Conservation (phyloP, 257 asterid species). For the Parsonsia alboflavescens region DNA sequence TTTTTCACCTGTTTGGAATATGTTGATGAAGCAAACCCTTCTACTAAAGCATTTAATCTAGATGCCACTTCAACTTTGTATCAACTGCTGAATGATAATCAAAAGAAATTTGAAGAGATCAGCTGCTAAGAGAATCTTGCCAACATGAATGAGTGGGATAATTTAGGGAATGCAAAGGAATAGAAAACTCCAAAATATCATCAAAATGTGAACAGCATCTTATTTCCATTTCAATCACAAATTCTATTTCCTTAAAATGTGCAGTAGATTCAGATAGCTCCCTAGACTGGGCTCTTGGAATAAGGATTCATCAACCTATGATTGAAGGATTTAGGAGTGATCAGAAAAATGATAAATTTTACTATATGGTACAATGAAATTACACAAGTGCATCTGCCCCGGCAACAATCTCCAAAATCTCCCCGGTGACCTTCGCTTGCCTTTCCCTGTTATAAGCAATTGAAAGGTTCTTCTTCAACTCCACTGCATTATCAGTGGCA, state of each 20-base stretch:
- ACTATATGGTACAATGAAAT: background rate
- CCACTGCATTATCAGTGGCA: slow-evolving; percentile 70
- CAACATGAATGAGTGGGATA: background rate
- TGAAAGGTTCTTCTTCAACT: slow-evolving; percentile 57
- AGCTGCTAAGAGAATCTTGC: background rate
- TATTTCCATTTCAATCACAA: background rate
- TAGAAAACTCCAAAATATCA: background rate
- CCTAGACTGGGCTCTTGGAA: background rate
- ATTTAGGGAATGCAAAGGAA: background rate
- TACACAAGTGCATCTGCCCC: slow-evolving; percentile 58
- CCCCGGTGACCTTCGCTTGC: slow-evolving; percentile 90
- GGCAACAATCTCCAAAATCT: slow-evolving; percentile 89
- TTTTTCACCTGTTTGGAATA: background rate
- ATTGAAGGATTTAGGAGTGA: background rate
- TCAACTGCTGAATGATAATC: background rate
- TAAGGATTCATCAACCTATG: background rate
- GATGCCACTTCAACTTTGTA: background rate
- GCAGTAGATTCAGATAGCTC: background rate
- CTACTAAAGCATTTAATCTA: background rate
- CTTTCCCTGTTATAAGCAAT: slow-evolving; percentile 67
- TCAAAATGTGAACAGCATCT: background rate
- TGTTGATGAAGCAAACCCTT: background rate
- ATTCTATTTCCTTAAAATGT: background rate
- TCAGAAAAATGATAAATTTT: background rate
- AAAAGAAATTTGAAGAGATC: background rate